Evolutionary conservation across 352 stramenopile species (phyloP), one percentile per base, ranked within the genome.

Genomic region (Phytopythium ostracodes): DNA sequence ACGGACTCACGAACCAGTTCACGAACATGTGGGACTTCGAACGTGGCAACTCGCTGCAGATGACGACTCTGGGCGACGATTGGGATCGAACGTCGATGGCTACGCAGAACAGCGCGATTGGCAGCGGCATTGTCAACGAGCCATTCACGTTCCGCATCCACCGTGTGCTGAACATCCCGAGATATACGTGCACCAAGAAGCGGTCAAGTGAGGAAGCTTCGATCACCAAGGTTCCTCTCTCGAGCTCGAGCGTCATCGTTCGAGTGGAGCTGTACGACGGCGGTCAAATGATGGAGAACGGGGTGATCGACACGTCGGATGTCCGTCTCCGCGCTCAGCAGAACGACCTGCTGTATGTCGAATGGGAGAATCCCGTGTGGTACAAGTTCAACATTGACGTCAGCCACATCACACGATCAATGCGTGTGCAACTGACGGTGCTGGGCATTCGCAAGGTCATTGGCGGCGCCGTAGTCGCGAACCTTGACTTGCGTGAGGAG

Each of bases 81-180:
- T 89, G 75, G 77, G 81, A 89, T 29, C 71, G 77, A 0, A 66
- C 70, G 33, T 85, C 78, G 36, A 25, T 78, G 11, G 65, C 79
- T 11, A 56, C 12, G 42, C 35, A 44, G 55, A 42, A 18, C 55
- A 52, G 17, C 17, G 71, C 71, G 22, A 62, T 91, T 29, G 73
- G 79, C 0, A 91, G 81, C 67, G 80, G 70, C 4, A 57, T 75
- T 24, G 73, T 92, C 31, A 73, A 83, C 59, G 67, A 92, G 58
- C 84, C 82, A 8, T 90, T 91, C 46, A 63, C 72, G 20, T 77
- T 95, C 35, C 80, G 80, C 53, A 81, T 95, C 66, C 72, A 76
- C n/a, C 86, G 86, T 3, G 79, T 95, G 14, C 59, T 95, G 25
- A 95, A 95, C 64, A 95, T 95, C 59, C 84, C 84, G 33, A 84